Conservation (phyloP, 495 filamentous ascomycete species). For the Staphylotrichum longicolle region DNA sequence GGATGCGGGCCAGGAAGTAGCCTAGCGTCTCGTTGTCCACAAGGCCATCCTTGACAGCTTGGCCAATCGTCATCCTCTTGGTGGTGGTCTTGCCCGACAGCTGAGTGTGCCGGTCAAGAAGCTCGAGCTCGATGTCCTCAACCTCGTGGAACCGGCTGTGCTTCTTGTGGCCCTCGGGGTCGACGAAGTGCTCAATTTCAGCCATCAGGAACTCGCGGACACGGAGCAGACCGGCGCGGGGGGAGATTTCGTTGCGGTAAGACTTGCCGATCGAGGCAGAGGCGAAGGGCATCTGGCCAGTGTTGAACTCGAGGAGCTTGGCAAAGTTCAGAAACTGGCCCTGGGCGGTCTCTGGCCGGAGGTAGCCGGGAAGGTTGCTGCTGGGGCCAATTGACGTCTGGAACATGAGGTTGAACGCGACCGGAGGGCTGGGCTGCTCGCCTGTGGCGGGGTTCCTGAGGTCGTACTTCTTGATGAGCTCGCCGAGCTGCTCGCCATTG, state of each 20-base stretch:
- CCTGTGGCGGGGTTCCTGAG: constrained; percentile 64
- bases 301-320: constrained; percentile 77
- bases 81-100: constrained; percentile 64
- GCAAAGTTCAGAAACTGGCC: constrained; percentile 73
- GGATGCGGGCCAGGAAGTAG: constrained; percentile 79
- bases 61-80: constrained; percentile 60
- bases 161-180: constrained; percentile 67
- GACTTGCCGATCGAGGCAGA: constrained; percentile 76
- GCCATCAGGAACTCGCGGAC: constrained; percentile 83
- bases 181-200: constrained; percentile 79
- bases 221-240: constrained; percentile 67
- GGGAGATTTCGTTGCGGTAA: constrained; percentile 79
- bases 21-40: constrained; percentile 87
- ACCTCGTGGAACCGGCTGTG: constrained; percentile 69
- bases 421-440: constrained; percentile 57
- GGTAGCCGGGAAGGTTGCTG: constrained; percentile 55
- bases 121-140: constrained; percentile 60
- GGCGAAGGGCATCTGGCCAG: constrained; percentile 70
- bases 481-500: constrained; percentile 64
- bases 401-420: constrained; percentile 81
- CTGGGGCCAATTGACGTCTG: constrained; percentile 69
- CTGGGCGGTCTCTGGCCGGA: constrained; percentile 73
- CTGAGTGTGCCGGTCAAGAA: constrained; percentile 71
- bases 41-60: constrained; percentile 64
- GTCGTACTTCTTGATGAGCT: constrained; percentile 68